A percentile compares a stretch with the other conserved stretches of the same genome.
Conservation (phyloP, 495 filamentous ascomycete species). For the Polyplosphaeria fusca region DNA sequence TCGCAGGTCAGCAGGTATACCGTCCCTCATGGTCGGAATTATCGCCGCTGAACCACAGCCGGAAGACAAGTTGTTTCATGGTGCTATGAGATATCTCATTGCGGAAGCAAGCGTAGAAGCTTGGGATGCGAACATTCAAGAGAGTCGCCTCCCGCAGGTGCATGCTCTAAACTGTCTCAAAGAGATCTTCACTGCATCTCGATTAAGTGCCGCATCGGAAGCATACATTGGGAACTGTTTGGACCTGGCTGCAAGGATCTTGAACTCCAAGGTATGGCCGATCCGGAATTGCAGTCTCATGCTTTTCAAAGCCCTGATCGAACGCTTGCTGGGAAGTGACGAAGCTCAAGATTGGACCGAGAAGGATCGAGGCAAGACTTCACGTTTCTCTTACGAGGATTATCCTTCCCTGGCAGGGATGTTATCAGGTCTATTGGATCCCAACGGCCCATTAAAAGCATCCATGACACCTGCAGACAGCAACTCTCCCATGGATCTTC, state of each 20-base stretch:
- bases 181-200: slow-evolving; percentile 77
- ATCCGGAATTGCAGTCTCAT: slow-evolving; percentile 90
- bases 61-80: slow-evolving; percentile 46
- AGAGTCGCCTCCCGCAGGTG: slow-evolving; percentile 68
- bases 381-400: slow-evolving; percentile 62
- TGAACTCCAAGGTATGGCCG: slow-evolving; percentile 74
- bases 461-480: background rate
- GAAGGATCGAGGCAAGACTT: slow-evolving; percentile 32
- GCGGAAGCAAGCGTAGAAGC: slow-evolving; percentile 34
- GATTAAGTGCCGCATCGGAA: slow-evolving; percentile 62
- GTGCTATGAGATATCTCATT: slow-evolving; percentile 49
- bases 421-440: slow-evolving; percentile 61
- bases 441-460: slow-evolving; percentile 21
- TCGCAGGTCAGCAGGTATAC: slow-evolving; percentile 86
- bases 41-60: slow-evolving; percentile 53
- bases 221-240: slow-evolving; percentile 67
- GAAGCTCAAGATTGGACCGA: slow-evolving; percentile 50
- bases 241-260: slow-evolving; percentile 66
- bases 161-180: slow-evolving; percentile 91
- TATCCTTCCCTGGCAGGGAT: slow-evolving; percentile 69
- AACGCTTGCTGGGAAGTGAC: slow-evolving; percentile 66
- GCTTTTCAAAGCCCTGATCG: slow-evolving; percentile 78
- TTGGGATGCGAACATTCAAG: slow-evolving; percentile 52
- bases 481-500: slow-evolving; percentile 15
- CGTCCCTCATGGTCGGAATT: slow-evolving; percentile 76